Percentiles rank a stretch among this genome's conserved stretches.
Conservation (phyloP, 495 filamentous ascomycete genomes). For the Daldinia vernicosa region DNA sequence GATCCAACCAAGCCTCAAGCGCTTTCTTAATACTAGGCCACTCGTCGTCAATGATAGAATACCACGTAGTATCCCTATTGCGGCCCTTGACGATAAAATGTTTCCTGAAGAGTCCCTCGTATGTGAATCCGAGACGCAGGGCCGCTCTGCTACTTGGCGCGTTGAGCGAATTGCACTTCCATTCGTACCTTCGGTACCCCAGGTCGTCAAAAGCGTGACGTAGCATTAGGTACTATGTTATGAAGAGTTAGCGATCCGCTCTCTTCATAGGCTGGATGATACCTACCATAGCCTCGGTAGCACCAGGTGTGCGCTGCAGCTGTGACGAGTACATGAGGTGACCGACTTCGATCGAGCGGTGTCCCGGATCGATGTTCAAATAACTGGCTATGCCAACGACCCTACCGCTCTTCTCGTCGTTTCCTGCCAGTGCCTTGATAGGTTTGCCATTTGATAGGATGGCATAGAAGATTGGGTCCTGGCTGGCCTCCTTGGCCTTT, state of each 20-base stretch:
- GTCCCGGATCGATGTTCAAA: constrained; percentile 52
- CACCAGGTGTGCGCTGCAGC: constrained; percentile 59
- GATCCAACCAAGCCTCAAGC: constrained; percentile 59
- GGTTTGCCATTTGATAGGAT: constrained; percentile 48
- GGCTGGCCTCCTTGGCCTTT: constrained; percentile 39
- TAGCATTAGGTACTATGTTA: constrained; percentile 54
- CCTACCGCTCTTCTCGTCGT: constrained; percentile 20
- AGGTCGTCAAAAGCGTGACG: constrained; percentile 58
- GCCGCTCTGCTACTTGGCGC: constrained; percentile 59
- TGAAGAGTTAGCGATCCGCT: background rate
- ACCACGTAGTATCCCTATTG: constrained; percentile 66
- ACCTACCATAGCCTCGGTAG: constrained; percentile 57
- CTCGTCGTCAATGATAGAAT: constrained; percentile 59
- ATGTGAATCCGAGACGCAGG: constrained; percentile 60
- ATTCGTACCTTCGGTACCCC: constrained; percentile 64
- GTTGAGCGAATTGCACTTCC: constrained; percentile 66
- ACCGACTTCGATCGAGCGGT: constrained; percentile 61
- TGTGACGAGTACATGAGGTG: constrained; percentile 55
- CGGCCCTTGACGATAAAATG: constrained; percentile 66
- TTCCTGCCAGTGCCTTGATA: background rate
- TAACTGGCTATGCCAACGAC: constrained; percentile 56
- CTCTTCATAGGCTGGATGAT: background rate
- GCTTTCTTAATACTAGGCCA: constrained; percentile 55
- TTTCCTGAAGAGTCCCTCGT: constrained; percentile 64
- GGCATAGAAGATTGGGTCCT: constrained; percentile 54